Conservation (phyloP, 2,329 filamentous ascomycete genomes). For the Trichoderma sp. region DNA sequence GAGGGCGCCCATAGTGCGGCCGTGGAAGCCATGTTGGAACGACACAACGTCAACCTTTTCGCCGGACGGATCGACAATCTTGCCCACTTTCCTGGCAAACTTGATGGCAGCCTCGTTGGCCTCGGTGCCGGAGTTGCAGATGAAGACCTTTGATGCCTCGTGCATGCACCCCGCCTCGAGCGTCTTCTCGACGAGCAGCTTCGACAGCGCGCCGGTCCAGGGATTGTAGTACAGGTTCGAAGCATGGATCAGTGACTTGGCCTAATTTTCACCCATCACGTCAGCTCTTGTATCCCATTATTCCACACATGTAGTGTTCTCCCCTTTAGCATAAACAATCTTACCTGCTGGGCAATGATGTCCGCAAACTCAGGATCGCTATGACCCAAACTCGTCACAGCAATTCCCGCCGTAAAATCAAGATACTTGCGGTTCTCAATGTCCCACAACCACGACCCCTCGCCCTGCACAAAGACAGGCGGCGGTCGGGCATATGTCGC, state of each 20-base stretch:
- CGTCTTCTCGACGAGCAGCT: constrained; percentile 81
- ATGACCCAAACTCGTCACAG: constrained; percentile 90
- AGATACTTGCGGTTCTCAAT: constrained; percentile 85
- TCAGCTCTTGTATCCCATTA: background rate
- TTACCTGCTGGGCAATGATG: constrained; percentile 74
- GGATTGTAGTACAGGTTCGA: constrained; percentile 98
- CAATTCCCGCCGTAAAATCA: constrained; percentile 94
- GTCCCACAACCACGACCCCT: constrained; percentile 88
- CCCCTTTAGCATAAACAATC: constrained; percentile 11
- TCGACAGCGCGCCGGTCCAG: constrained; percentile 87
- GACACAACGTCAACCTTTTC: constrained; percentile 82
- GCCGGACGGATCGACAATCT: constrained; percentile 67
- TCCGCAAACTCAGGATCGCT: constrained; percentile 75
- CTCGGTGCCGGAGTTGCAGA: constrained; percentile 95
- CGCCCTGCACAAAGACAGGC: constrained; percentile 83
- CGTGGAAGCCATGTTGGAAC: constrained; percentile 91
- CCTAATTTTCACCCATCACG: constrained; percentile 37
- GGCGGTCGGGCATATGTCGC: constrained; percentile 89
- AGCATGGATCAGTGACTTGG: constrained; percentile 78
- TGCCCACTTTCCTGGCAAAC: constrained; percentile 89
- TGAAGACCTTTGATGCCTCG: constrained; percentile 75
- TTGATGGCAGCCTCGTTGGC: constrained; percentile 98
- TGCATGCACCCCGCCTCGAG: constrained; percentile 77
- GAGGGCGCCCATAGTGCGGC: constrained; percentile 89
- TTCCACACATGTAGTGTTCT: background rate